Conservation (phyloP, 2,329 filamentous ascomycete species). For the Neonectria magnoliae region DNA sequence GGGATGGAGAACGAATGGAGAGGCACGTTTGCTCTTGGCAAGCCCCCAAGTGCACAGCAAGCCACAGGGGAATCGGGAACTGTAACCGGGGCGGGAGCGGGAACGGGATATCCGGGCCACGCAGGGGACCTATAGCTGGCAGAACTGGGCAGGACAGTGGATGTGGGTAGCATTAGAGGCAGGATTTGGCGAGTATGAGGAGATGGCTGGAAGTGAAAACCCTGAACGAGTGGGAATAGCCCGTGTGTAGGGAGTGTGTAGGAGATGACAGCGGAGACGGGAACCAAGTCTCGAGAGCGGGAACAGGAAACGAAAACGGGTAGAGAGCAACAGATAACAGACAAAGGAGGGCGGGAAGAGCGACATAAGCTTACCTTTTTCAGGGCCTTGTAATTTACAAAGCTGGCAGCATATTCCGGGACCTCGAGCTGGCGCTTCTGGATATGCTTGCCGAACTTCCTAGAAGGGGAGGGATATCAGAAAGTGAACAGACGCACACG, state of each 20-base stretch:
- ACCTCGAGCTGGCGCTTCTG: conserved; percentile 99
- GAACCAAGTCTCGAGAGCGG: conserved; percentile 9
- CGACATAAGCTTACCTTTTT: conserved; percentile 79
- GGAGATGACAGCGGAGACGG: conserved; percentile 39
- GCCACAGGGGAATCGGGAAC: conserved; percentile 27
- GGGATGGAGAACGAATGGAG: conserved; percentile 31
- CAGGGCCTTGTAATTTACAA: conserved; percentile 98
- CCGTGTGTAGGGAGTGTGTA: conserved; percentile 14
- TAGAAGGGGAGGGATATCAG: conserved; percentile 51
- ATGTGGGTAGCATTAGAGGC: neutral
- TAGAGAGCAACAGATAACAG: conserved; percentile 7
- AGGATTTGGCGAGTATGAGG: conserved; percentile 2
- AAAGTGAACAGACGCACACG: conserved; percentile 15
- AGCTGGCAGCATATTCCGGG: conserved; percentile 98
- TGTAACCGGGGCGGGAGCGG: conserved; percentile 24
- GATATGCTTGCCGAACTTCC: conserved; percentile 99
- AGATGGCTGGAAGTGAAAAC: conserved; percentile 16
- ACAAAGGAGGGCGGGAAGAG: conserved; percentile 27
- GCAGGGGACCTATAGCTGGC: neutral
- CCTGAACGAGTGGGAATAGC: conserved; percentile 12
- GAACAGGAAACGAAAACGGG: conserved; percentile 9
- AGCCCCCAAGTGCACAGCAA: conserved; percentile 31
- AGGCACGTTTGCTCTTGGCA: conserved; percentile 32
- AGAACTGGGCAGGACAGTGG: conserved; percentile 1
- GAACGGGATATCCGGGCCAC: conserved; percentile 18